These are phyloP conservation scores for Xerocomus spinulosus DNA, from an alignment of 768 basidiomycete species.

Conservation along the genomic window DNA sequence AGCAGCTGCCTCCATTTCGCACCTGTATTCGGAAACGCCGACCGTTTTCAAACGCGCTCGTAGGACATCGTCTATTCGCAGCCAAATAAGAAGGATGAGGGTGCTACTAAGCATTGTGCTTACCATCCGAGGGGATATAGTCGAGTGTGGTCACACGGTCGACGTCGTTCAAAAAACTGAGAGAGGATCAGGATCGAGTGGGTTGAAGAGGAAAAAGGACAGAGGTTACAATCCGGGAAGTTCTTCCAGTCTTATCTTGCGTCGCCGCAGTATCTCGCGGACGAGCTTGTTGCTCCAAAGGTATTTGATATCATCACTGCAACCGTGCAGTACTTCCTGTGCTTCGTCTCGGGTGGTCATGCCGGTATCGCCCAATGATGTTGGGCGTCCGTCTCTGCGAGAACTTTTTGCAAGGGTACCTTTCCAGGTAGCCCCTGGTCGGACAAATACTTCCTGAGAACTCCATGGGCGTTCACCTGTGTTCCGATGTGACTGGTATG, in stretches of 20 bases:
- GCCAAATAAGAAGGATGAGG: constrained; percentile 6
- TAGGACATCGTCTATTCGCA: constrained; percentile 44
- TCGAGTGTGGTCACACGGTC: constrained; percentile 41
- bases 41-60: constrained; percentile 56
- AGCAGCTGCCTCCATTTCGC: constrained; percentile 66
- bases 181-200: not conserved
- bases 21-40: constrained; percentile 78
- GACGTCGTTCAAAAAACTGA: constrained; percentile 49
- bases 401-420: constrained; percentile 44
- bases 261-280: constrained; percentile 38
- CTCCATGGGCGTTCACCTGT: constrained; percentile 26
- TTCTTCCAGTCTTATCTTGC: constrained; percentile 48
- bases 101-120: not conserved
- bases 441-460: constrained; percentile 42
- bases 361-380: constrained; percentile 25
- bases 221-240: constrained; percentile 44
- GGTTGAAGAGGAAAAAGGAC: not conserved
- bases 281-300: constrained; percentile 45
- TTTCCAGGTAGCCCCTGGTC: constrained; percentile 66
- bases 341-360: constrained; percentile 32
- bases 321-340: constrained; percentile 39
- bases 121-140: constrained; percentile 48
- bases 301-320: constrained; percentile 39
- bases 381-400: constrained; percentile 23
- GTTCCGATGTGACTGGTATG: constrained; percentile 17